Evolutionary conservation across 768 basidiomycete genomes (phyloP), one percentile per base, ranked within the genome.

Genomic region (Epithele typhae): DNA sequence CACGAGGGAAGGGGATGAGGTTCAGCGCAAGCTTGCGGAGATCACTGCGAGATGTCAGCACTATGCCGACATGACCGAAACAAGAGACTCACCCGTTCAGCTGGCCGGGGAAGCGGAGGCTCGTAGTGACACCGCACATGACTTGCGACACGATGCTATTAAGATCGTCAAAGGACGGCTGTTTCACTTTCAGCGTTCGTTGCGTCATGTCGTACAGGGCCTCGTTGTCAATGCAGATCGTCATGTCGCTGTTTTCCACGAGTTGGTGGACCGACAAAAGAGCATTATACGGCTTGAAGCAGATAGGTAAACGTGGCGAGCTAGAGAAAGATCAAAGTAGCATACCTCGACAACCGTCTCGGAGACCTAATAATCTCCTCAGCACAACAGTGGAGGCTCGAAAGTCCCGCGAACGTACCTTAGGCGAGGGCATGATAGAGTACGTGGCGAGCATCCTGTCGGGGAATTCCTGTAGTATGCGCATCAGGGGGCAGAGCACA

Each of bases 41-140:
- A 59, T 94, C 92, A 37, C 87, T 89, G 51, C 18, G 40, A 3
- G 35, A 51, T 9, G 14, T 46, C 10, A 37, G 17, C 33, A 52
- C 44, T 25, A 59, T 10, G 7, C 43, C 32, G 21, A 7, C 19
- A 15, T 12, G 21, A 14, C 33, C 23, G 11, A 5, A 7, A 24
- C 61, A 30, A 30, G 8, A 30, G 15, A 36, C 78, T 10, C 48
- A 86, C 87, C 89, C 90, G 59, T 94, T 94, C 46, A 94, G 70
- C 64, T 93, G 92, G 24, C 92, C 92, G n/a, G 92, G 90, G 74
- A 94, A 92, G 33, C 92, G 84, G 48, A 94, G 70, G 57, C 88
- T 88, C 2, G 92, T 95, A 60, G 88, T 93, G 40, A 94, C 84
- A 38, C 95, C 95, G 51, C 88, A 87, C 91, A 98, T 95, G 30